Conservation (phyloP, 148 eudicot genomes). For the Cornus suecica region DNA sequence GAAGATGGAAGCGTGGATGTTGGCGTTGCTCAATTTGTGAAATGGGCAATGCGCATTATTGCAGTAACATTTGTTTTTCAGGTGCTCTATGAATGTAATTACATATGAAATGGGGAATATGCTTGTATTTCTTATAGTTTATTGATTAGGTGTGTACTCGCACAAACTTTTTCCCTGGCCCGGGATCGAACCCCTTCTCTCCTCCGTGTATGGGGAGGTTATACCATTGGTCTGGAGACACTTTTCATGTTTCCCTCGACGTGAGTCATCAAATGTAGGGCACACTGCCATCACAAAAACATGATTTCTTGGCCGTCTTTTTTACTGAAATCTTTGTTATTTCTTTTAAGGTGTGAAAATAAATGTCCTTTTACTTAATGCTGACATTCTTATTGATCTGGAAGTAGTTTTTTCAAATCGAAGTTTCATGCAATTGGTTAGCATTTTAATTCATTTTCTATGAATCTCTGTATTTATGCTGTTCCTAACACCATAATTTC, state of each 20-base stretch:
- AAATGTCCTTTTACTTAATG: too few relatives aligned
- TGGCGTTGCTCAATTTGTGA: constrained; percentile 74
- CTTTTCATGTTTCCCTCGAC: neutral
- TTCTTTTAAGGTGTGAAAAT: too few relatives aligned
- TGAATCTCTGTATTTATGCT: neutral
- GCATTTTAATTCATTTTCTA: neutral
- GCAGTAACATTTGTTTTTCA: constrained; percentile 72
- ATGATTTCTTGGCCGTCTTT: neutral
- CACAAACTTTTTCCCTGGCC: too few relatives aligned
- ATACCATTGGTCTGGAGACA: too few relatives aligned
- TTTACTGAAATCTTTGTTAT: neutral
- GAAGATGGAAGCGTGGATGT: constrained; percentile 90
- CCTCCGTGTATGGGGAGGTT: too few relatives aligned
- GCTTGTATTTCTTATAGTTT: too few relatives aligned
- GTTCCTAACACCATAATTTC: constrained; percentile 7
- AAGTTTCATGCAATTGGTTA: neutral
- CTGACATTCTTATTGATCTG: too few relatives aligned
- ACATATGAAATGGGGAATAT: neutral
- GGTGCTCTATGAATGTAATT: constrained; percentile 28
- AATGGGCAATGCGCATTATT: constrained; percentile 79
- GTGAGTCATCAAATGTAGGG: neutral
- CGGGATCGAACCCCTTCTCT: too few relatives aligned
- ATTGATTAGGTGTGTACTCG: too few relatives aligned
- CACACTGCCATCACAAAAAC: neutral
- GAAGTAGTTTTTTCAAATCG: neutral